Evolutionary conservation across 306 rosid species (phyloP).

Genomic region (Myrica gale): DNA sequence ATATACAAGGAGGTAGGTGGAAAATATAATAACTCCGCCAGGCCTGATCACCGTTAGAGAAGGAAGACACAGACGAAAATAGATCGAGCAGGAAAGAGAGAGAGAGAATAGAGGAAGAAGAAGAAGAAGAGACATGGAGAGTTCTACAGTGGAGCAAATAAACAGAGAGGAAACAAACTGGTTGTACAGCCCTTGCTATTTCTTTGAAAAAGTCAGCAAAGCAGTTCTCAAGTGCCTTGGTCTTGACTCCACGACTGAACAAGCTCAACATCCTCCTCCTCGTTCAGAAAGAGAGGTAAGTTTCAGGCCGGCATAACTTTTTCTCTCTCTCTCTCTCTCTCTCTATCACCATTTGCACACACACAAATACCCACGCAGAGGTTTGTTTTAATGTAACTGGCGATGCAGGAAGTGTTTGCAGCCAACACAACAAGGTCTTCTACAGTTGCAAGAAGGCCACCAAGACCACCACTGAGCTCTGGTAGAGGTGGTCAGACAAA

Average conservation of each 20-base stretch:
- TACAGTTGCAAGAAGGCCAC: slow-evolving; percentile 29
- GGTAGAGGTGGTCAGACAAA: slow-evolving; percentile 48
- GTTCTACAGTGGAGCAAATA: not conserved
- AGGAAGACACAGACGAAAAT: not conserved
- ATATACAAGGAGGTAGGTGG: too few species aligned
- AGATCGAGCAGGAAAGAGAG: slow-evolving; percentile 28
- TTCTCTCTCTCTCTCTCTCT: slow-evolving; percentile 7
- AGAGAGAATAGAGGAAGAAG: not conserved
- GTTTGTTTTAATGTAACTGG: not conserved
- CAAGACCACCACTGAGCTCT: slow-evolving; percentile 34
- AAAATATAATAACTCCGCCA: not conserved
- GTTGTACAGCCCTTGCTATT: slow-evolving; percentile 35
- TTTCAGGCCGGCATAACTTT: not conserved
- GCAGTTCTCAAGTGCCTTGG: slow-evolving; percentile 44
- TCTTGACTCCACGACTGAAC: slow-evolving; percentile 19
- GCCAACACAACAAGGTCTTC: slow-evolving; percentile 8
- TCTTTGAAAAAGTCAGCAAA: slow-evolving; percentile 35
- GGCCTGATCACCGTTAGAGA: not conserved
- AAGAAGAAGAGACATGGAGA: not conserved
- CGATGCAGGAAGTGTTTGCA: slow-evolving; percentile 17
- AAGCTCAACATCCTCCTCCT: not conserved
- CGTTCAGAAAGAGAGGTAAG: slow-evolving; percentile 15
- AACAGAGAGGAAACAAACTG: not conserved
- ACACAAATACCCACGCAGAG: not conserved
- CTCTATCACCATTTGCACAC: not conserved